A percentile compares a stretch with the other conserved stretches of the same genome.
These are phyloP conservation scores for Aureobasidium melanogenum DNA, from an alignment of 2,329 filamentous ascomycete genomes.

Conservation along the genomic window DNA sequence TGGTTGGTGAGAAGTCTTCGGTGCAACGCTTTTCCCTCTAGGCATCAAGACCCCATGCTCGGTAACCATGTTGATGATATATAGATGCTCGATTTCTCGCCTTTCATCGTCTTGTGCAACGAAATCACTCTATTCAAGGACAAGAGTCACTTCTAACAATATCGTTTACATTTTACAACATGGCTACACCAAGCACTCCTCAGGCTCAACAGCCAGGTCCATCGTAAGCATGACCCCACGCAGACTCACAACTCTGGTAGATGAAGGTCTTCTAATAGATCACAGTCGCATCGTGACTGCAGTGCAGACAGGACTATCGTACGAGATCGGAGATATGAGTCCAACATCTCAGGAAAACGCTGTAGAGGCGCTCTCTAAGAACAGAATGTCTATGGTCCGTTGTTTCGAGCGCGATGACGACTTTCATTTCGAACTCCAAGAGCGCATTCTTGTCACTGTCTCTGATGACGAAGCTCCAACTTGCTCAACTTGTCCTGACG, in stretches of 20 bases:
- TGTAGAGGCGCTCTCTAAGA: neutral
- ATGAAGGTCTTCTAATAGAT: neutral
- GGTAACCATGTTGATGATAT: neutral
- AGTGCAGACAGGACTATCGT: neutral
- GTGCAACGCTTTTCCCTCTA: neutral
- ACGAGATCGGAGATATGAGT: neutral
- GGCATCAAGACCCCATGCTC: neutral
- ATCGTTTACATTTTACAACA: neutral
- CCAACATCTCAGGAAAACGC: neutral
- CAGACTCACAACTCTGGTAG: neutral
- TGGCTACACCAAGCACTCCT: neutral
- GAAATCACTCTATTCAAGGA: neutral
- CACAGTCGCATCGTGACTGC: neutral
- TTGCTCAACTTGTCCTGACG: neutral
- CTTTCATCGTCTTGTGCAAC: neutral
- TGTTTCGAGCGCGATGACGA: neutral
- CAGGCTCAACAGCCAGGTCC: neutral
- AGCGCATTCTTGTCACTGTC: neutral
- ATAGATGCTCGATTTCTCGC: neutral
- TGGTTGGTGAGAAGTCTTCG: neutral
- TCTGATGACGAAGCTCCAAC: neutral
- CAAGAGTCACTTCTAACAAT: neutral
- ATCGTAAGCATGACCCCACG: neutral
- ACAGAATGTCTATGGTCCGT: neutral
- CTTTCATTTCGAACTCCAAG: conserved; percentile 6